These are phyloP conservation scores for Xylaria sp. DNA, from an alignment of 2,329 filamentous ascomycete genomes.

Conservation along the genomic window DNA sequence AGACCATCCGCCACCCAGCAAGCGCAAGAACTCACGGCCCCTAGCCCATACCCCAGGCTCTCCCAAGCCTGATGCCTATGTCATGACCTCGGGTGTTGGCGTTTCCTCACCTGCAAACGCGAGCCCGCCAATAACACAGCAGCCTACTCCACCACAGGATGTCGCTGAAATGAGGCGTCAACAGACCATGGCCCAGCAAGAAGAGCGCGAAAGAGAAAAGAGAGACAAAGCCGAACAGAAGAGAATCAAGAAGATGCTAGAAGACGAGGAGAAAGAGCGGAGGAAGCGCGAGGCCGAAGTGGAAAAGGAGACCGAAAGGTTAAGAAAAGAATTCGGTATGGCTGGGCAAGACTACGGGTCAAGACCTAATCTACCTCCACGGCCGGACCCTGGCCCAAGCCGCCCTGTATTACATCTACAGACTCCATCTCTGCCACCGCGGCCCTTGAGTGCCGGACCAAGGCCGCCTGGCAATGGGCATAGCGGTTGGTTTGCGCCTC, in stretches of 20 bases:
- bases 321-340: constrained; percentile 75
- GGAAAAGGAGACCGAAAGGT: constrained; percentile 84
- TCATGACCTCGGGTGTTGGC: constrained; percentile 57
- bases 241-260: constrained; percentile 72
- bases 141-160: constrained; percentile 43
- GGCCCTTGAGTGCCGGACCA: constrained; percentile 63
- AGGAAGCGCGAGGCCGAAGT: constrained; percentile 68
- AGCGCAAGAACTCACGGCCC: constrained; percentile 60
- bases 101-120: constrained; percentile 57
- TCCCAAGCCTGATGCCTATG: constrained; percentile 42
- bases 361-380: constrained; percentile 51
- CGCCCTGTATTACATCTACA: constrained; percentile 47
- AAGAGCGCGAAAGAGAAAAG: constrained; percentile 65
- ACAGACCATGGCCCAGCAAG: constrained; percentile 64
- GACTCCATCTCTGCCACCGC: constrained; percentile 52
- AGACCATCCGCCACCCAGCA: constrained; percentile 54
- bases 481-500: constrained; percentile 48
- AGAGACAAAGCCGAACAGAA: constrained; percentile 66
- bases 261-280: constrained; percentile 72
- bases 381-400: constrained; percentile 44
- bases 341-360: constrained; percentile 57
- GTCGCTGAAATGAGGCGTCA: constrained; percentile 79
- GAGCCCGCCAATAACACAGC: constrained; percentile 46
- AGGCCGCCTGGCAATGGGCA: constrained; percentile 40
- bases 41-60: constrained; percentile 44